Percentiles rank a stretch among this genome's conserved stretches.
Conservation (phyloP, 2,329 filamentous ascomycete genomes). For the Xenoacremonium recifei region DNA sequence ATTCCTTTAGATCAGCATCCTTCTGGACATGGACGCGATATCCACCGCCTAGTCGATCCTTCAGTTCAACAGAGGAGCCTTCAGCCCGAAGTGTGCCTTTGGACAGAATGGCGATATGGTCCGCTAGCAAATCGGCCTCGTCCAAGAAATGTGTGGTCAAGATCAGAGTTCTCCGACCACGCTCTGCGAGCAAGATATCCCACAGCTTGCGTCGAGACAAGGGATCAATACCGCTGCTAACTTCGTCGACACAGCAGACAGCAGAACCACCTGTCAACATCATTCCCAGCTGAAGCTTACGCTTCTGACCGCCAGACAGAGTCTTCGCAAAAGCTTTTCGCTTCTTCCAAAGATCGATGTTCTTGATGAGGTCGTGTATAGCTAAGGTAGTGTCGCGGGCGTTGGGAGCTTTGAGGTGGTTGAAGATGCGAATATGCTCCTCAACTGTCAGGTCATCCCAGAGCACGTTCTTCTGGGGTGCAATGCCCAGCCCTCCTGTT, state of each 20-base stretch:
- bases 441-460: slow-evolving; percentile 87
- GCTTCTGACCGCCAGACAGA: slow-evolving; percentile 86
- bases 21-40: slow-evolving; percentile 78
- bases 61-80: slow-evolving; percentile 83
- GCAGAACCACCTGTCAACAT: slow-evolving; percentile 90
- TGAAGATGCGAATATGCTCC: slow-evolving; percentile 84
- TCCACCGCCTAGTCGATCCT: slow-evolving; percentile 76
- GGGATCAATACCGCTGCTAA: slow-evolving; percentile 84
- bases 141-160: slow-evolving; percentile 93
- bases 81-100: slow-evolving; percentile 79
- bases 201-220: slow-evolving; percentile 86
- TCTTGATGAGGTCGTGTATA: slow-evolving; percentile 61
- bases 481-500: slow-evolving; percentile 78
- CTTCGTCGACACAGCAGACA: slow-evolving; percentile 89
- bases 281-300: slow-evolving; percentile 89
- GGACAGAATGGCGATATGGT: slow-evolving; percentile 85
- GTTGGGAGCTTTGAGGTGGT: slow-evolving; percentile 69
- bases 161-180: slow-evolving; percentile 78
- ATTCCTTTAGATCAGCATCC: slow-evolving; percentile 39
- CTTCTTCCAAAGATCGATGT: slow-evolving; percentile 76
- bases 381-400: slow-evolving; percentile 55
- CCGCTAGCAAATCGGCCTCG: slow-evolving; percentile 85
- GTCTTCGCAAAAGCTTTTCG: slow-evolving; percentile 70
- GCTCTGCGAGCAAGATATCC: slow-evolving; percentile 86
- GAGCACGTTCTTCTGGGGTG: slow-evolving; percentile 90